Base-by-base conservation (phyloP, 306 rosid genomes). In the Sphenostylis stenocarpa region DNA sequence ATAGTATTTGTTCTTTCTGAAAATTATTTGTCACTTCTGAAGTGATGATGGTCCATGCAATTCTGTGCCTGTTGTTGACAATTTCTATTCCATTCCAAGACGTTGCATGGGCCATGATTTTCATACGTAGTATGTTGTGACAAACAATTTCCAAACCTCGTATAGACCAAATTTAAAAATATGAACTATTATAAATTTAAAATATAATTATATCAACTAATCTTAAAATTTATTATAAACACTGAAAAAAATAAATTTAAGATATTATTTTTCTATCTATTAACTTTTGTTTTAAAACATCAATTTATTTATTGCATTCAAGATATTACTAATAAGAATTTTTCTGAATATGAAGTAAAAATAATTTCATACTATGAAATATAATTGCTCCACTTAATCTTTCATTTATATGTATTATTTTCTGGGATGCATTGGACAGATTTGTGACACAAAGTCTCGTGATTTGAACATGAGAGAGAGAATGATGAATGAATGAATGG, bases 381-480 rank as follows among this genome's bases (percentile, higher is more conserved):
- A 31, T 29, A 29, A 60, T 16, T 60, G 20, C 43, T 7, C 43
- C 67, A 60, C n/a, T 29, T 14, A 15, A 31, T 7, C 2, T 26
- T 26, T 26, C 2, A 1, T 26, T 26, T 26, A 26, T 57, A 26
- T 5, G 19, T 3, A 26, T 26, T 26, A 14, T 26, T 15, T 26
- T 49, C 17, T 2, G 23, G 36, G 36, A 0, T 29, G 41, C 43
- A 29, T 11, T 60, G 26, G 28, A 34, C 28, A 63, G 24, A 34
- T 63, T 36, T 63, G 3, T 63, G 3, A 10, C n/a, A 17, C 9
- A 63, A 63, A 39, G 51, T 20, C 13, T 1, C 39, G 70, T 65
- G 70, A 38, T 65, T 38, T 65, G 70, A 65, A 65, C 5, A 36
- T 39, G 49, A 65, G 19, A 64, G 19, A 64, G 67, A 41, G 47